Conservation (phyloP, 352 stramenopile species). For the Phytopythium montanum region DNA sequence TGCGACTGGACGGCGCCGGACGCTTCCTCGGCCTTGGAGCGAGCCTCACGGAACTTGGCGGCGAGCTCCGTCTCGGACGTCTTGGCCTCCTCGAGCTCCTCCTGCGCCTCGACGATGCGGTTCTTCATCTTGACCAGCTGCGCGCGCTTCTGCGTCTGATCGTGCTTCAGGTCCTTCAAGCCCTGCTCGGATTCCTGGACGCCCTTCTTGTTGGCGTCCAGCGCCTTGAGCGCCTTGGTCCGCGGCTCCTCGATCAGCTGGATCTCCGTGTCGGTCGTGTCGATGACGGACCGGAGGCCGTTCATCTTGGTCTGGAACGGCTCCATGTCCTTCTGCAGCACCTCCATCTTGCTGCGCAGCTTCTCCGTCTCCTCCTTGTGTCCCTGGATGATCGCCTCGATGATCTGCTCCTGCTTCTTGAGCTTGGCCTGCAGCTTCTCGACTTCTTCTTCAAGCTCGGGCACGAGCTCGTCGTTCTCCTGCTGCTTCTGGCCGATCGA, state of each 20-base stretch:
- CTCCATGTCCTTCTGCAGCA: constrained; percentile 75
- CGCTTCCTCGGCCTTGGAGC: constrained; percentile 76
- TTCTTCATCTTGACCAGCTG: constrained; percentile 70
- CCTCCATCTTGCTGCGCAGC: constrained; percentile 71
- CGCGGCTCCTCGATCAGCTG: constrained; percentile 67
- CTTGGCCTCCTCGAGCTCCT: constrained; percentile 69
- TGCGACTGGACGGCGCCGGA: constrained; percentile 63
- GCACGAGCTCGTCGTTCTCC: constrained; percentile 87
- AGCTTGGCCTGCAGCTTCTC: constrained; percentile 66
- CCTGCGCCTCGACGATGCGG: constrained; percentile 73
- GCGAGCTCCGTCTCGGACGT: constrained; percentile 41
- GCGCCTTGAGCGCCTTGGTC: constrained; percentile 75
- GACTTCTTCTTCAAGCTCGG: constrained; percentile 83
- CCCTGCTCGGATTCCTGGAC: constrained; percentile 55
- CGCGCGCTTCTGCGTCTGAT: constrained; percentile 47
- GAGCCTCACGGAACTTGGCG: constrained; percentile 60
- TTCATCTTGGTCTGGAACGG: constrained; percentile 73
- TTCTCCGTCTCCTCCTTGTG: constrained; percentile 76
- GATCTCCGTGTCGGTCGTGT: constrained; percentile 79
- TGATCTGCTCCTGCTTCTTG: constrained; percentile 83
- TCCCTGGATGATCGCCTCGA: constrained; percentile 80
- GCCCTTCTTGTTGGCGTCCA: constrained; percentile 56
- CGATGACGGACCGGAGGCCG: constrained; percentile 66
- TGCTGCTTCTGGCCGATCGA: constrained; percentile 74
- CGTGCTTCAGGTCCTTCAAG: constrained; percentile 56